Conservation (phyloP, 352 stramenopile genomes). For the Phytopythium chamaehyphon region DNA sequence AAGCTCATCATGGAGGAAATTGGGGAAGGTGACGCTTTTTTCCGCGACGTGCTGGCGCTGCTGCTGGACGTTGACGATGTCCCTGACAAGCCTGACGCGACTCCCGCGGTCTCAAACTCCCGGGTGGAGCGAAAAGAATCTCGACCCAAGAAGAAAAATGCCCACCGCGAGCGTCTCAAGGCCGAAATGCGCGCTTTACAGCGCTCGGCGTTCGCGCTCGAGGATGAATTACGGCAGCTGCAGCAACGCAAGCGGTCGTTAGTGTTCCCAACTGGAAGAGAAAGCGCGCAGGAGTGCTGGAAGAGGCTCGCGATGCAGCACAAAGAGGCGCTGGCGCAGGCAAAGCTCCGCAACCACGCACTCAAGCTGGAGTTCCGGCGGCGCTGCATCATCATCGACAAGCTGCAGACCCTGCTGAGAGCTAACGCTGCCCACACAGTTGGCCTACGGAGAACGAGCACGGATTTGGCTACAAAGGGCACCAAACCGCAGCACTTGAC, state of each 20-base stretch:
- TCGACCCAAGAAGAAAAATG: constrained; percentile 11
- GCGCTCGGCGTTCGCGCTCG: constrained; percentile 5
- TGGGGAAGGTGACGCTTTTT: constrained; percentile 1
- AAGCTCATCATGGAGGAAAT: not conserved
- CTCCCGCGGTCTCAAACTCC: no score
- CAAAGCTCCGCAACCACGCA: not conserved
- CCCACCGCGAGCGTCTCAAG: constrained; percentile 6
- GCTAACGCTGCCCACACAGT: no score
- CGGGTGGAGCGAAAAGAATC: no score
- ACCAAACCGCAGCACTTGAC: not conserved
- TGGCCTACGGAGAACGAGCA: not conserved
- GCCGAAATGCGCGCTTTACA: constrained; percentile 1
- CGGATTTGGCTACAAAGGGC: not conserved
- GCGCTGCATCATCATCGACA: constrained; percentile 1
- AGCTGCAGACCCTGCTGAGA: not conserved
- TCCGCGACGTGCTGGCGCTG: constrained; percentile 5
- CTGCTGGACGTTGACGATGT: constrained; percentile 3
- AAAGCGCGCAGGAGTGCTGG: not conserved
- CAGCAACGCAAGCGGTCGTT: not conserved
- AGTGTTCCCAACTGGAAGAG: not conserved
- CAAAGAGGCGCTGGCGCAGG: not conserved
- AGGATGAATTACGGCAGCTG: constrained; percentile 1
- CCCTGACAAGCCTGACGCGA: no score
- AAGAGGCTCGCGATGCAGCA: not conserved
- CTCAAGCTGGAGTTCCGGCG: not conserved